These are phyloP conservation scores for Trypanosoma grayi DNA, from an alignment of 208 protist genomes.

Conservation along the genomic window DNA sequence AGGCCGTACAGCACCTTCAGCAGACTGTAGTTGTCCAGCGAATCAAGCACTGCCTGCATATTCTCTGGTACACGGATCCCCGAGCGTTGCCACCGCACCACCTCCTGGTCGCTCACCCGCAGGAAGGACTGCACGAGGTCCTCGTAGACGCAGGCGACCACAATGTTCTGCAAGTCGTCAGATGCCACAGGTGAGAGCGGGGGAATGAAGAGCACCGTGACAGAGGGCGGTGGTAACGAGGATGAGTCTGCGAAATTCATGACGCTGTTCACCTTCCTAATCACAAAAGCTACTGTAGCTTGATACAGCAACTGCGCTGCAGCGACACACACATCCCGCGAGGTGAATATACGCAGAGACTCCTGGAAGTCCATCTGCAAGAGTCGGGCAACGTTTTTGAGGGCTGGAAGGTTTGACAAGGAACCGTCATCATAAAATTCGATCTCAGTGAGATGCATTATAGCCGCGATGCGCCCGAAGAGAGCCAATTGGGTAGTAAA, in stretches of 20 bases:
- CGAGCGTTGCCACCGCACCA: conserved; percentile 24
- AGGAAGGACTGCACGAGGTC: conserved; percentile 18
- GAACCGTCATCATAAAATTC: conserved; percentile 29
- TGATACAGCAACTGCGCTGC: conserved; percentile 18
- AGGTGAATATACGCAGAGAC: conserved; percentile 15
- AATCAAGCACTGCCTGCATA: conserved; percentile 3
- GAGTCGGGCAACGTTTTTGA: conserved; percentile 17
- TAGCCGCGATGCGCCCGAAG: conserved; percentile 10
- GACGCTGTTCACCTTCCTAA: conserved; percentile 10
- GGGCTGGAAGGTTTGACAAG: conserved; percentile 22
- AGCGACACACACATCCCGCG: conserved; percentile 16
- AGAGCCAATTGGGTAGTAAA: conserved; percentile 6
- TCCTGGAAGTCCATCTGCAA: conserved; percentile 17
- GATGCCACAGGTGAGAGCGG: conserved; percentile 2
- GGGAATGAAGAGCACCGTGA: conserved; percentile 11
- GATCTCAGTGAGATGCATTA: conserved; percentile 27
- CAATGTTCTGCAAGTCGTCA: conserved; percentile 16
- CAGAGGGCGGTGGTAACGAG: not conserved
- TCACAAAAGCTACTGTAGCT: conserved; percentile 1
- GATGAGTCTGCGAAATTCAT: not conserved
- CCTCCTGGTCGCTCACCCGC: conserved; percentile 18
- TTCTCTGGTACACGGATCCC: conserved; percentile 6
- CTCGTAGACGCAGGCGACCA: conserved; percentile 18
- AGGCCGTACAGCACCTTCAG: conserved; percentile 21
- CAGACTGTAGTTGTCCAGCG: conserved; percentile 26